A percentile compares a stretch with the other conserved stretches of the same genome.
Conservation (phyloP, 2,329 filamentous ascomycete species). For the Cladophialophora carrionii region DNA sequence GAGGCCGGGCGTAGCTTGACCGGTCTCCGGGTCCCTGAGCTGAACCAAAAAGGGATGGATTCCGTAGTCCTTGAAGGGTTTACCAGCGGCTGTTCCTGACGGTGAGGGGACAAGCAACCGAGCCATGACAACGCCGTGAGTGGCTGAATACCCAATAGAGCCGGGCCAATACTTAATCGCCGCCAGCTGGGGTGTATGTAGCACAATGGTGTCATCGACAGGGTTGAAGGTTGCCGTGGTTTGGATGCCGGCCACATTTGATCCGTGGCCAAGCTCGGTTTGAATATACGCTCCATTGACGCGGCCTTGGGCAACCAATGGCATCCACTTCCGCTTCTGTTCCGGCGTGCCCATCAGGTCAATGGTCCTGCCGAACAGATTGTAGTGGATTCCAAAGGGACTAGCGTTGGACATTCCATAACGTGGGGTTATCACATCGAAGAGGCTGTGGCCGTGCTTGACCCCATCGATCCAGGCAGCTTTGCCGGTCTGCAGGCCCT, state of each 20-base stretch:
- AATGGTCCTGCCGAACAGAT: conserved; percentile 9
- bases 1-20: conserved; percentile 39
- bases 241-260: conserved; percentile 42
- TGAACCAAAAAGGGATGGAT: conserved; percentile 42
- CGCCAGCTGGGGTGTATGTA: conserved; percentile 40
- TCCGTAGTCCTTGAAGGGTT: conserved; percentile 38
- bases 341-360: conserved; percentile 20
- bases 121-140: conserved; percentile 43
- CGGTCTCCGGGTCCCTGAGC: conserved; percentile 40
- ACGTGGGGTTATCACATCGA: conserved; percentile 7
- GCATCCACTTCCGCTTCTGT: conserved; percentile 39
- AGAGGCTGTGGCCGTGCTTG: conserved; percentile 2
- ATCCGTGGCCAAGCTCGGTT: conserved; percentile 44
- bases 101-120: conserved; percentile 37
- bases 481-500: conserved; percentile 4
- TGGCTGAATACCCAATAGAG: conserved; percentile 39
- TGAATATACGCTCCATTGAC: conserved; percentile 42
- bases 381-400: conserved; percentile 6
- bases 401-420: conserved; percentile 3
- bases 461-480: conserved; percentile 2
- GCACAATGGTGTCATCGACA: conserved; percentile 41
- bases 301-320: conserved; percentile 37
- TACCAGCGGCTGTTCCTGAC: neutral
- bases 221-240: conserved; percentile 43
- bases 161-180: conserved; percentile 44